Evolutionary conservation across 495 filamentous ascomycete species (phyloP), one percentile per base, ranked within the genome.

Genomic region (Annulohypoxylon bovei): DNA sequence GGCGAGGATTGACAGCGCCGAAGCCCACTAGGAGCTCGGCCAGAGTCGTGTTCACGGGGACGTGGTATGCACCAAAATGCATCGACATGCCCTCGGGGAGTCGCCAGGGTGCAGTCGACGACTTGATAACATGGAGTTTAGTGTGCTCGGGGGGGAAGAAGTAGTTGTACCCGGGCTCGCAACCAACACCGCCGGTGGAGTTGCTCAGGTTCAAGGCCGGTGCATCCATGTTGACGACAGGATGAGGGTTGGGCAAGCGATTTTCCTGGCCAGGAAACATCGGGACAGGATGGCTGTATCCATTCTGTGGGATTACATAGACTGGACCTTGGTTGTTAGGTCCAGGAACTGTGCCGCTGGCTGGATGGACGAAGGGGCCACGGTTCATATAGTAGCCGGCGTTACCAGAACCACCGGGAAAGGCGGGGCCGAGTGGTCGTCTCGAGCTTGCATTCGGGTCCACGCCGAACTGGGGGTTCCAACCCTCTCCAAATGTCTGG

Each of bases 191-290:
- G 14, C 88, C 88, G 9, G 85, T 84, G 14, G 83, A 80, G 58
- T 88, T 83, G 20, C 79, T 78, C 37, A 90, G 71, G 74, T 91
- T 87, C 53, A 88, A 78, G 7, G 81, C 83, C 9, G 85, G 81
- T 46, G 89, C 70, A 74, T 84, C 85, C 12, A 75, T 73, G 22
- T 88, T 82, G 23, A 81, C 76, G 23, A 65, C 57, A 0, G 80
- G 79, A 8, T 75, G 68, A 0, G 78, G 74, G 39, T 81, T 77
- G 0, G 80, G 80, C 33, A 71, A 22, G 18, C 80, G 81, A 3
- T 54, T 57, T 6, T 63, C 52, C 22, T 70, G 68, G 46, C 59
- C 40, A 6, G 71, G 71, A 53, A 74, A 71, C 4, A 71, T 53
- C 0, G 71, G 68, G 7, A 71, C 63, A 1, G 71, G 58, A n/a